Base-by-base conservation (phyloP, 352 stramenopile species). In the Achlya hypogyna region DNA sequence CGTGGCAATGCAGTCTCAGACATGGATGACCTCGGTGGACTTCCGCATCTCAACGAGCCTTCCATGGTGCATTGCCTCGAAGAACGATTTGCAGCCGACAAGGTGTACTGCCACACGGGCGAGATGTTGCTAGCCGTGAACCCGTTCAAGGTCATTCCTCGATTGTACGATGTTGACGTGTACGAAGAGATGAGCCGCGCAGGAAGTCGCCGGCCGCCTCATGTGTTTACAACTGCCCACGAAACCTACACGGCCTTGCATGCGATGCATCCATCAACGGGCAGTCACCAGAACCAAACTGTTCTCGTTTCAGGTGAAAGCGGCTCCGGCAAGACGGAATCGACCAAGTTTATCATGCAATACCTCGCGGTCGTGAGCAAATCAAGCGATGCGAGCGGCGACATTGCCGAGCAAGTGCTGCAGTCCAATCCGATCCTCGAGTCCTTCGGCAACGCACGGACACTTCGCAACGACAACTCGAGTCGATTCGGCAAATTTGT, bases 51-150 rank as follows among this genome's bases (percentile, higher is more conserved):
- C 63, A 81, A 94, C 54, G 86, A 92, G 59, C 77, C 86, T 28
- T 82, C 81, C 0, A 88, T 94, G 51, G 79, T 94, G 25, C 81
- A 91, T 52, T 91, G 88, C 63, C 72, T 94, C 54, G 74, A 82
- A 35, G 75, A 89, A 65, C 85, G 85, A 0, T 94, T 89, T 45
- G 63, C 69, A 22, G 72, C 85, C 16, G 79, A 91, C 63, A 71
- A 90, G 27, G 67, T 63, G 10, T 65, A 70, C 51, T 72, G 54
- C 66, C 53, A 73, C 51, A 68, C 63, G 5, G 53, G 62, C 28
- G 14, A 47, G 58, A 73, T 74, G 38, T 32, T 73, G 25, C 23
- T 74, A 12, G 69, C 69, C 27, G 32, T 73, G 38, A 74, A 74
- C 28, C 68, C 68, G 40, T 72, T 72, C 63, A 70, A 73, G 29